These are phyloP conservation scores for Xylaria sp. DNA, from an alignment of 495 filamentous ascomycete genomes.

Conservation along the genomic window DNA sequence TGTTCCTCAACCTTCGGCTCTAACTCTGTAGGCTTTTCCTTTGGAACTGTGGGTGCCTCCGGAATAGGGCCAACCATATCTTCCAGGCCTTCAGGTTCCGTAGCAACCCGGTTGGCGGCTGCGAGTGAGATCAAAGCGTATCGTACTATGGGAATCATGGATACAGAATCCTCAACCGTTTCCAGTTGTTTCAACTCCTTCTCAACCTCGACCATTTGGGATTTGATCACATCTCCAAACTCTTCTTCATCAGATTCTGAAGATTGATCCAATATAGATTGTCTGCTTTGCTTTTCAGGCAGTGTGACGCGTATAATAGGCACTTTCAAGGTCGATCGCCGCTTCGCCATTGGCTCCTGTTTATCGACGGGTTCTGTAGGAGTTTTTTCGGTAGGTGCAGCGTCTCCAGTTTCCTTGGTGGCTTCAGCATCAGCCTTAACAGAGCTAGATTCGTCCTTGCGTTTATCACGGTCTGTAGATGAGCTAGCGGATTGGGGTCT, in stretches of 20 bases:
- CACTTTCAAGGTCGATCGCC: slow-evolving; percentile 31
- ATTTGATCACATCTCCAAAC: slow-evolving; percentile 57
- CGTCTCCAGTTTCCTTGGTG: slow-evolving; percentile 11
- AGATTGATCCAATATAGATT: slow-evolving; percentile 41
- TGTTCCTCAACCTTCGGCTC: slow-evolving; percentile 50
- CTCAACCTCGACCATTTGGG: slow-evolving; percentile 52
- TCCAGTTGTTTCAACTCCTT: slow-evolving; percentile 49
- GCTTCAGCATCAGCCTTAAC: slow-evolving; percentile 26
- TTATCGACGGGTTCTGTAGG: not conserved
- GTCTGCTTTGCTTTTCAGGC: slow-evolving; percentile 39
- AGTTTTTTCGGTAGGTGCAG: not conserved
- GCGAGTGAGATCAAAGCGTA: slow-evolving; percentile 46
- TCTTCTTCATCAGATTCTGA: slow-evolving; percentile 62
- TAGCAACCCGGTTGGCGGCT: slow-evolving; percentile 44
- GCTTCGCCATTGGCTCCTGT: slow-evolving; percentile 24
- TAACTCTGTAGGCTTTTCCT: slow-evolving; percentile 43
- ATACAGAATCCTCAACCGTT: slow-evolving; percentile 36
- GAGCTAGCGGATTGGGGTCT: slow-evolving; percentile 49
- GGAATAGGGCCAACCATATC: slow-evolving; percentile 47
- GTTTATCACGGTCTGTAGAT: slow-evolving; percentile 46
- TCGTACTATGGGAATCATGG: slow-evolving; percentile 36
- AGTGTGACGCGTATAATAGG: slow-evolving; percentile 33
- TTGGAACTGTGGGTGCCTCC: slow-evolving; percentile 36
- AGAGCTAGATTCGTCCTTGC: slow-evolving; percentile 26
- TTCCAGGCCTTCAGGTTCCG: slow-evolving; percentile 39